Evolutionary conservation across 257 asterid genomes (phyloP).

Genomic region (Solanum microdontum): DNA sequence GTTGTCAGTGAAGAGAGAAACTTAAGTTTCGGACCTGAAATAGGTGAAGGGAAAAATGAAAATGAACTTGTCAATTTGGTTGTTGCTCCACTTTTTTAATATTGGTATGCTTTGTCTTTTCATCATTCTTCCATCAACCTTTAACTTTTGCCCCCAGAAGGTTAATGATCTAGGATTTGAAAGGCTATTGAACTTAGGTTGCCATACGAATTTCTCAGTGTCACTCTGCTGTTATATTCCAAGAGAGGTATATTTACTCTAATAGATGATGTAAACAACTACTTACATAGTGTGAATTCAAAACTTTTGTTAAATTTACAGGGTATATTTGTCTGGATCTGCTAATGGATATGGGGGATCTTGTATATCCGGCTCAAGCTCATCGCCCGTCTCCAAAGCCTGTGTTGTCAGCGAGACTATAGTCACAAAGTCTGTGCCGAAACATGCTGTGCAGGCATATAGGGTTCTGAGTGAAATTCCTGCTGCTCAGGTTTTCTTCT

Average conservation of each 20-base stretch:
- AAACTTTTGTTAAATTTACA: slow-evolving; percentile 11
- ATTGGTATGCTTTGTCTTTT: background rate
- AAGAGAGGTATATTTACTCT: background rate
- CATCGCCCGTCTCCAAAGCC: slow-evolving; percentile 10
- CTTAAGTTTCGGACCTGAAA: background rate
- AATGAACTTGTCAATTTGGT: background rate
- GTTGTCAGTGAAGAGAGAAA: background rate
- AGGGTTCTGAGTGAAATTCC: slow-evolving; percentile 39
- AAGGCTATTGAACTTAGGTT: background rate
- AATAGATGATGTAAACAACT: background rate
- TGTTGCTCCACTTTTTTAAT: background rate
- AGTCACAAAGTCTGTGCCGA: slow-evolving; percentile 20
- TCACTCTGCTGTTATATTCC: background rate
- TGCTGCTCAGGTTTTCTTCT: slow-evolving; percentile 32
- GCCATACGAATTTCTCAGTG: background rate
- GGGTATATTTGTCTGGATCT: slow-evolving; percentile 37
- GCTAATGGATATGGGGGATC: slow-evolving; percentile 21
- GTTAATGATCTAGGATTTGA: background rate
- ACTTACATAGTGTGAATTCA: background rate
- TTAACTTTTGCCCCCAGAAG: background rate
- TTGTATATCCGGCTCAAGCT: slow-evolving; percentile 1
- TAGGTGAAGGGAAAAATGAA: background rate
- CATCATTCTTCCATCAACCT: background rate
- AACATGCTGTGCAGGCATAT: slow-evolving; percentile 47
- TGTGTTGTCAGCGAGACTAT: slow-evolving; percentile 9